Conservation (phyloP, 139 green algal genomes). For the Pleodorina starrii region DNA sequence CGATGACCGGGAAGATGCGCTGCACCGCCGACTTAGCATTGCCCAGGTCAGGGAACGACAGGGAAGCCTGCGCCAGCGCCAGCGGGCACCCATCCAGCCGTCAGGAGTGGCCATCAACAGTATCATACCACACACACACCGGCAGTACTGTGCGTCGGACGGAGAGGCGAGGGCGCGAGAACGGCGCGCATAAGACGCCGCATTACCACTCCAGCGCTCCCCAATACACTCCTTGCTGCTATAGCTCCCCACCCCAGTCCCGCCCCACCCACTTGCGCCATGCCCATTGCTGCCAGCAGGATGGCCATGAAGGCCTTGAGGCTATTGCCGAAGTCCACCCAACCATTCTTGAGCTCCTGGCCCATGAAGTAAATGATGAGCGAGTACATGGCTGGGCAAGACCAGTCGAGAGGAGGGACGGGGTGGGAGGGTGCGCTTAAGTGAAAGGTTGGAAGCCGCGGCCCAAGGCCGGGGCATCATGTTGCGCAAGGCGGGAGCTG, state of each 20-base stretch:
- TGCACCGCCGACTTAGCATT: slow-evolving; percentile 74
- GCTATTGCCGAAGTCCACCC: slow-evolving; percentile 74
- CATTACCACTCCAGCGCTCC: too few relatives aligned
- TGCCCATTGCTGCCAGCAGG: slow-evolving; percentile 76
- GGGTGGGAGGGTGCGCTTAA: background rate
- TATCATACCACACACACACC: too few relatives aligned
- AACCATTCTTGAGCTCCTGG: slow-evolving; percentile 71
- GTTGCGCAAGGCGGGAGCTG: too few relatives aligned
- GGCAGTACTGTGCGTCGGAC: too few relatives aligned
- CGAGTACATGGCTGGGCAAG: background rate
- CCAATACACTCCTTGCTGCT: too few relatives aligned
- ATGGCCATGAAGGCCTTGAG: slow-evolving; percentile 89
- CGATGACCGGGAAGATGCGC: slow-evolving; percentile 85
- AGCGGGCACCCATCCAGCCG: too few relatives aligned
- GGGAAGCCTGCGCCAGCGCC: slow-evolving; percentile 36
- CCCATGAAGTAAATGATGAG: slow-evolving; percentile 78
- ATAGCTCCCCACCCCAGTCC: background rate
- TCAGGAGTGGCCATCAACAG: too few relatives aligned
- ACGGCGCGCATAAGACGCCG: too few relatives aligned
- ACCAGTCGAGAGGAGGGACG: slow-evolving; percentile 6
- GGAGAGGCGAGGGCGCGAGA: too few relatives aligned
- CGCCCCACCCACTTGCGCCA: slow-evolving; percentile 58
- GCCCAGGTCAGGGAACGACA: slow-evolving; percentile 81
- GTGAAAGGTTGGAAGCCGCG: too few relatives aligned
- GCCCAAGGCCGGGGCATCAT: too few relatives aligned